phyloP scores from a whole-genome alignment of 2,329 filamentous ascomycete genomes.

The Xylariaceae sp. region DNA sequence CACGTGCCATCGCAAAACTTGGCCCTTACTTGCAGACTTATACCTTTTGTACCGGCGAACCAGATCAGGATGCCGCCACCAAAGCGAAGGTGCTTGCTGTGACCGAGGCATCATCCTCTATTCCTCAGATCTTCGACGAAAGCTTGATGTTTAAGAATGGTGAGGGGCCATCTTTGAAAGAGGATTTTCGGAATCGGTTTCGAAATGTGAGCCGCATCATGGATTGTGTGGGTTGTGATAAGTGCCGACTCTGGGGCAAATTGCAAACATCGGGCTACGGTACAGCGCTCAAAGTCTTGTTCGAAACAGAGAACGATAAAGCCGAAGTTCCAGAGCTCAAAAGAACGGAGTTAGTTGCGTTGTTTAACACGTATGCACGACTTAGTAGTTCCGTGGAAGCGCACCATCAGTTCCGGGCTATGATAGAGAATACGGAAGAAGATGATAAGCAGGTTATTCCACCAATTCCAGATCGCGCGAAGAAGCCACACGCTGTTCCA shows the following conservation, averaged over 20 bases:
- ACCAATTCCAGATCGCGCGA: slow-evolving; percentile 37
- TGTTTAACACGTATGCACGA: slow-evolving; percentile 90
- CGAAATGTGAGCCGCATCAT: slow-evolving; percentile 94
- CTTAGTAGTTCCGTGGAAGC: slow-evolving; percentile 77
- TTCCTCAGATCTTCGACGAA: slow-evolving; percentile 88
- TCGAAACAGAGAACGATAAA: slow-evolving; percentile 74
- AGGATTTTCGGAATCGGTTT: slow-evolving; percentile 96
- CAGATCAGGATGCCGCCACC: slow-evolving; percentile 70
- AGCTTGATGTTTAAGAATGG: slow-evolving; percentile 86
- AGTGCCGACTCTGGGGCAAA: slow-evolving; percentile 97
- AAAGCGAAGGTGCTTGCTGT: slow-evolving; percentile 78
- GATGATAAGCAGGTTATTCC: slow-evolving; percentile 21
- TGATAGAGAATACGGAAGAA: slow-evolving; percentile 41
- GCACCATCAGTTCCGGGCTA: slow-evolving; percentile 64
- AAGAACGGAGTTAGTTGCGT: slow-evolving; percentile 85
- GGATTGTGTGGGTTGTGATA: slow-evolving; percentile 98
- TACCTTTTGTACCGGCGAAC: slow-evolving; percentile 88
- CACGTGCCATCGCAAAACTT: slow-evolving; percentile 86
- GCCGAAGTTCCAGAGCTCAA: slow-evolving; percentile 67
- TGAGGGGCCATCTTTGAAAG: slow-evolving; percentile 74
- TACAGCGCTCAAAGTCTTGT: slow-evolving; percentile 89
- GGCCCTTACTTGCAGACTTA: slow-evolving; percentile 77
- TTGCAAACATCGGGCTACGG: slow-evolving; percentile 93
- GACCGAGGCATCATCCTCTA: slow-evolving; percentile 63
- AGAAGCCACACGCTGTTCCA: slow-evolving; percentile 43